phyloP scores from a whole-genome alignment of 768 basidiomycete genomes.

The Amanita exitialis region DNA sequence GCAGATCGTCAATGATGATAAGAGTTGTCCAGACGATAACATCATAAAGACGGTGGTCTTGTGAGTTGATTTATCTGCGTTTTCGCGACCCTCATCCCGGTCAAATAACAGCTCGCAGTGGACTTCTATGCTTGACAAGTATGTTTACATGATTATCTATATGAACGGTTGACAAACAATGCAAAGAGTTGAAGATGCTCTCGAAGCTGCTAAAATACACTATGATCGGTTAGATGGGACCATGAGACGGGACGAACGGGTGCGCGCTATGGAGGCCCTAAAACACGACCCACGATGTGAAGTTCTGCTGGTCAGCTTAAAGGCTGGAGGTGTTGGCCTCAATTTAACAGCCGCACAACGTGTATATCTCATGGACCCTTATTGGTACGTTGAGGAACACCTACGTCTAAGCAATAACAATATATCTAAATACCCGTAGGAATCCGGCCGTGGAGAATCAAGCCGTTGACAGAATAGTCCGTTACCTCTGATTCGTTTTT shows the following conservation, averaged over 20 bases:
- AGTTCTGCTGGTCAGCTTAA: conserved; percentile 89
- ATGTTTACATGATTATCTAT: conserved; percentile 14
- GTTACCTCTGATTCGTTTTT: conserved; percentile 14
- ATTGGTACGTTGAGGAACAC: conserved; percentile 50
- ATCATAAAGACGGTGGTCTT: conserved; percentile 91
- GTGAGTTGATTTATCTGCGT: conserved; percentile 37
- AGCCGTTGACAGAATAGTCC: conserved; percentile 92
- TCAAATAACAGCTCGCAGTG: conserved; percentile 66
- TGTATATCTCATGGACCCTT: conserved; percentile 95
- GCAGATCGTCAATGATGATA: conserved; percentile 68
- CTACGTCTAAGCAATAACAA: no score
- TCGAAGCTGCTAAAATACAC: conserved; percentile 71
- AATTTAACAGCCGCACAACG: conserved; percentile 92
- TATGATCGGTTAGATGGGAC: conserved; percentile 94
- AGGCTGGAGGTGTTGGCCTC: conserved; percentile 94
- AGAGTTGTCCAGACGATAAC: conserved; percentile 59
- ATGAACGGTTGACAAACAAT: conserved; percentile 9
- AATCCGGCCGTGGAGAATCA: conserved; percentile 97
- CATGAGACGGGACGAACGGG: conserved; percentile 95
- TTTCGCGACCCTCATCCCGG: conserved; percentile 10
- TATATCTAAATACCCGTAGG: conserved; percentile 31
- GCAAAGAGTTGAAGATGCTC: conserved; percentile 76
- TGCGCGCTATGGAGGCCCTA: conserved; percentile 84
- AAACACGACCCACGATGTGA: conserved; percentile 87
- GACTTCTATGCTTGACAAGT: conserved; percentile 93